Conservation (phyloP, 805 yeast species). For the Osmozyma mogii region DNA sequence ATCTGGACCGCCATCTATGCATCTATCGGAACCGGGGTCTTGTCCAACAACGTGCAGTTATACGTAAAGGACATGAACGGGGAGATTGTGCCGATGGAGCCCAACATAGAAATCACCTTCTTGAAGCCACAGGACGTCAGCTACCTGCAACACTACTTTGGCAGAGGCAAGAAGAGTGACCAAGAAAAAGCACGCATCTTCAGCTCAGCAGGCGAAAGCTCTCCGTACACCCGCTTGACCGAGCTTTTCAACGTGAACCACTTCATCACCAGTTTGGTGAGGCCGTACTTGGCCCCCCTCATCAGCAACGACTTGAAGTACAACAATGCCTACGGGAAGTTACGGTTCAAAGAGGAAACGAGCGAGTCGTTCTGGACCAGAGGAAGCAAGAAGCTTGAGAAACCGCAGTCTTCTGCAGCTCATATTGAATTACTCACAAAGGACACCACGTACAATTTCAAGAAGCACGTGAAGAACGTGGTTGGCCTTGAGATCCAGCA, state of each 20-base stretch:
- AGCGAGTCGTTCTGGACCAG: slow-evolving; percentile 3
- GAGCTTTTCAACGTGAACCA: slow-evolving; percentile 94
- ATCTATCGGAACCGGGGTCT: slow-evolving; percentile 66
- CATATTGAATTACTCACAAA: slow-evolving; percentile 23
- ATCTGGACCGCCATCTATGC: slow-evolving; percentile 82
- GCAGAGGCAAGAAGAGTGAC: slow-evolving; percentile 9
- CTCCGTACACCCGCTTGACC: slow-evolving; percentile 79
- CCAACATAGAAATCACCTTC: slow-evolving; percentile 36
- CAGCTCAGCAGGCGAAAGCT: slow-evolving; percentile 23
- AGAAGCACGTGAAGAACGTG: slow-evolving; percentile 41
- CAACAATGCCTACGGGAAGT: slow-evolving; percentile 34
- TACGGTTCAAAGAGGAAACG: slow-evolving; percentile 13
- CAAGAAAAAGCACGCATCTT: no score
- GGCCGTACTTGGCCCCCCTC: slow-evolving; percentile 90
- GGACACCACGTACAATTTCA: slow-evolving; percentile 24
- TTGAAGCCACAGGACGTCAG: slow-evolving; percentile 38
- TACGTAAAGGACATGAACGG: slow-evolving; percentile 59
- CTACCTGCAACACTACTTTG: slow-evolving; percentile 38
- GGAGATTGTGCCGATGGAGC: slow-evolving; percentile 43
- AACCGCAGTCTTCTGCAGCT: slow-evolving; percentile 4
- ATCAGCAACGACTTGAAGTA: slow-evolving; percentile 78
- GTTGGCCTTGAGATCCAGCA: slow-evolving; percentile 76
- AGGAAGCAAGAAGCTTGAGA: slow-evolving; percentile 13
- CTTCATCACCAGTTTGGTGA: slow-evolving; percentile 81
- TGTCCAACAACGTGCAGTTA: slow-evolving; percentile 46